These are phyloP conservation scores for Colletotrichum tabaci DNA, from an alignment of 2,329 filamentous ascomycete species.

Conservation along the genomic window DNA sequence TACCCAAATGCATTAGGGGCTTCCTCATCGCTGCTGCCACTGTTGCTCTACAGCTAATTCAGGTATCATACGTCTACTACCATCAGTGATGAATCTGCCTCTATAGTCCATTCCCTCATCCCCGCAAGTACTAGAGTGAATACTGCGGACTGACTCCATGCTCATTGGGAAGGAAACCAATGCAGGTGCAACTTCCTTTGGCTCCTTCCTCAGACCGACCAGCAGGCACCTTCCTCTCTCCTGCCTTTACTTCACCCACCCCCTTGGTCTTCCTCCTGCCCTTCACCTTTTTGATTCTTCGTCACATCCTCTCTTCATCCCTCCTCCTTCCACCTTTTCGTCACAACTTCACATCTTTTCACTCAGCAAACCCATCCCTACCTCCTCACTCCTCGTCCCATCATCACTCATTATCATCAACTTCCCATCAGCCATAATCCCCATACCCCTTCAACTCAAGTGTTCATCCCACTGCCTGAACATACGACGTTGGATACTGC, in stretches of 20 bases:
- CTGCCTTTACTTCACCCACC: not conserved
- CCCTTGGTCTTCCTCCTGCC: too few species aligned
- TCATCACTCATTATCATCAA: constrained; percentile 14
- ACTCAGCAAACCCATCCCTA: not conserved
- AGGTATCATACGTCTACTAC: not conserved
- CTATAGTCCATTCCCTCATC: not conserved
- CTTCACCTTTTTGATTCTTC: not conserved
- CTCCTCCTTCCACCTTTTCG: not conserved
- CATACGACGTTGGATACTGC: constrained; percentile 9
- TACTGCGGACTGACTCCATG: too few species aligned
- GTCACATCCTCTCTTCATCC: not conserved
- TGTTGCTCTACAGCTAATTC: too few species aligned
- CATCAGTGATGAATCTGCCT: not conserved
- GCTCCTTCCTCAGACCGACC: not conserved
- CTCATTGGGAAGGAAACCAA: too few species aligned
- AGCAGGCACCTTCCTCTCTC: not conserved
- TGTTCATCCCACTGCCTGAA: not conserved
- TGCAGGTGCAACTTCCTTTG: not conserved
- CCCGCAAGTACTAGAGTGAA: not conserved
- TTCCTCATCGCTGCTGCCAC: not conserved
- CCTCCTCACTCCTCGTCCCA: not conserved
- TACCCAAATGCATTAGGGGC: not conserved
- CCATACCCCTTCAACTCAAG: not conserved
- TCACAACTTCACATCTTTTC: not conserved
- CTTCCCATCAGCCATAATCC: not conserved